Evolutionary conservation across 345 rosid genomes (phyloP), one percentile per base, ranked within the genome.

Genomic region (Linum usitatissimum): DNA sequence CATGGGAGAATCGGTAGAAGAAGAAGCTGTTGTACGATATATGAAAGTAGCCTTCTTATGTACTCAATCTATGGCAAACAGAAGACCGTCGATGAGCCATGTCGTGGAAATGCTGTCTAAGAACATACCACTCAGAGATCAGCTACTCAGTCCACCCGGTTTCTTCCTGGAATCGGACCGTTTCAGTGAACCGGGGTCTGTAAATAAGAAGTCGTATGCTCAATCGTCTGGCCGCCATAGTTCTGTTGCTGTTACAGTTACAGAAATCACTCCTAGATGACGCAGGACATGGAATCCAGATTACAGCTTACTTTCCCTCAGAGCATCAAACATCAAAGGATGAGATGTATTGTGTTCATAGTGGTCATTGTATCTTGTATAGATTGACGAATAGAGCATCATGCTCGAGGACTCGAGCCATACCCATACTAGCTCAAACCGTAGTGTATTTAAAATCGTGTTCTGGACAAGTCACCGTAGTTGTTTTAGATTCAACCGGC

Each of bases 21-120:
- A 82, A 17, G 83, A 77, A 70, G 75, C 51, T 15, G 15, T 77
- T 55, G 38, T 78, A 38, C 71, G 84, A 51, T 71, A 82, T 74
- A 74, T 84, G 40, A 86, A 86, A 70, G 80, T 86, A 30, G 89
- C 93, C 10, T 73, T 86, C 54, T 82, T 86, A 82, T 86, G 93
- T 64, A 77, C 93, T 45, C 93, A 86, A 63, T 75, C 74, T 30
- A 72, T 60, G 19, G 79, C 77, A 17, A 80, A 36, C 62, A 80
- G 86, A 39, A 79, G 93, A 68, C 93, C 89, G 1, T 13, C 36
- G 38, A 84, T 82, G 89, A 77, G 84, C 70, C 86, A 84, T 75
- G 93, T 86, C 34, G 75, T 82, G 1, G 75, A 82, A 30, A 86
- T 86, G 93, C 82, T 86, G 9, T 68, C 84, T 0, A 82, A 42